Base-by-base conservation (phyloP, 2,329 filamentous ascomycete genomes). In the Paecilomyces fulvus region DNA sequence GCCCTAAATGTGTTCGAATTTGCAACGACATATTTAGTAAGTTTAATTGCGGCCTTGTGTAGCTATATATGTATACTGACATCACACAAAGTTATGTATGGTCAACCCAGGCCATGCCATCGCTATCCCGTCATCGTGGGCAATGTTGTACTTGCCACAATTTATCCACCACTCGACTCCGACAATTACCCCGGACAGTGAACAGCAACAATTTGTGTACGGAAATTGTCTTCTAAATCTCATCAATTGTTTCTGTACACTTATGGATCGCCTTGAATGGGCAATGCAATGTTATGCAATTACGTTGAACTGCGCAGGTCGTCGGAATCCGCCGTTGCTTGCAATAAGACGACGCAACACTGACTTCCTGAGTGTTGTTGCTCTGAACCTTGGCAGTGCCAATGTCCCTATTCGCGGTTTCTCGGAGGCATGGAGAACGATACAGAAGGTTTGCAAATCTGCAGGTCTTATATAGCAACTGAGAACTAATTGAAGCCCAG, bases 81-180 rank as follows among this genome's bases (percentile, higher is more conserved):
- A 51, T 28, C 4, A 12, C 14, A 31, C 48, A 1, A 17, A 60
- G 57, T 54, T 61, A 30, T 59, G 55, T 30, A 37, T 59, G 5
- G 48, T 55, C 12, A 61, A 56, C 49, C 55, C 57, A 17, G 54
- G 43, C 3, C 57, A 23, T 28, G 59, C 57, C 3, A 53, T 60
- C 8, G 52, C 55, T 3, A 20, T 61, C 6, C 60, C 60, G 3
- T 59, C 53, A 51, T 59, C 60, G 7, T 61, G 60, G 60, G 55
- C 55, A 10, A 17, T 59, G 12, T 54, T 56, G 2, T 49, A 61
- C 46, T 53, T 61, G 14, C 54, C 56, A 25, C 52, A 20, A 8
- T 51, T 60, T 28, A 56, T 58, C 23, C 49, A 52, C 17, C 46
- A 51, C 8, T 52, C 59, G 10, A 11, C 2, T 10, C 46, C n/a